phyloP scores from a whole-genome alignment of 2,329 filamentous ascomycete species.

The Juglanconis oblonga region DNA sequence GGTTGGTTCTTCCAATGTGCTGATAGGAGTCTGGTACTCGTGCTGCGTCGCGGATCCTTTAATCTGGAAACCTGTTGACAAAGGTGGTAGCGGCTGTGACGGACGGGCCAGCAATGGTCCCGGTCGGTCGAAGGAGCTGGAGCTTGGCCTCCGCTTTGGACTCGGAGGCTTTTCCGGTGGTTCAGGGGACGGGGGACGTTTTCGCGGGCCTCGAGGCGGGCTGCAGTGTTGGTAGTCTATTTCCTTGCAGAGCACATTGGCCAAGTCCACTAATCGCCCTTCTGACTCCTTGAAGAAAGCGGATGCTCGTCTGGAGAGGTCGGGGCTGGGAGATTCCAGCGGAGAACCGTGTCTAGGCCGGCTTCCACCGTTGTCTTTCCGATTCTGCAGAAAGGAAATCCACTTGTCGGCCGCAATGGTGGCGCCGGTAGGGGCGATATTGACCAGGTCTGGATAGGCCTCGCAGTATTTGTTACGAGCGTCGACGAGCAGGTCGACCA shows the following conservation, averaged over 20 bases:
- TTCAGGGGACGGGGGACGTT: constrained; percentile 5
- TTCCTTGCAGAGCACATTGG: not conserved
- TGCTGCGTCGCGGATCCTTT: not conserved
- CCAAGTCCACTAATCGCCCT: not conserved
- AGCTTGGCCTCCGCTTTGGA: not conserved
- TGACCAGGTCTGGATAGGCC: not conserved
- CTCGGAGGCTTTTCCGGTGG: not conserved
- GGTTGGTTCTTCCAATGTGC: not conserved
- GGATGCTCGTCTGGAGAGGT: not conserved
- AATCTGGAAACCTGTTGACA: not conserved
- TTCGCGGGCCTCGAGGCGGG: not conserved
- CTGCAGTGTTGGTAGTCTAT: not conserved
- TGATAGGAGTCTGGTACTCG: not conserved
- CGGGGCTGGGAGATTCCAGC: not conserved
- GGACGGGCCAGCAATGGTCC: not conserved
- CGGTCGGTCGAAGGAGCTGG: not conserved
- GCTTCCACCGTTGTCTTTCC: no score
- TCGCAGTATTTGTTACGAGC: not conserved
- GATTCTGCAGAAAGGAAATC: not conserved
- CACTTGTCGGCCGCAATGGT: constrained; percentile 3
- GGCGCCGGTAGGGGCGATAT: not conserved
- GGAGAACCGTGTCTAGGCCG: no score
- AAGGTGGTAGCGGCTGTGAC: not conserved
- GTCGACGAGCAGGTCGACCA: not conserved
- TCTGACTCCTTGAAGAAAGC: not conserved